These are phyloP conservation scores for Olyra latifolia DNA, from an alignment of 176 grass and related monocot genomes.

Conservation along the genomic window DNA sequence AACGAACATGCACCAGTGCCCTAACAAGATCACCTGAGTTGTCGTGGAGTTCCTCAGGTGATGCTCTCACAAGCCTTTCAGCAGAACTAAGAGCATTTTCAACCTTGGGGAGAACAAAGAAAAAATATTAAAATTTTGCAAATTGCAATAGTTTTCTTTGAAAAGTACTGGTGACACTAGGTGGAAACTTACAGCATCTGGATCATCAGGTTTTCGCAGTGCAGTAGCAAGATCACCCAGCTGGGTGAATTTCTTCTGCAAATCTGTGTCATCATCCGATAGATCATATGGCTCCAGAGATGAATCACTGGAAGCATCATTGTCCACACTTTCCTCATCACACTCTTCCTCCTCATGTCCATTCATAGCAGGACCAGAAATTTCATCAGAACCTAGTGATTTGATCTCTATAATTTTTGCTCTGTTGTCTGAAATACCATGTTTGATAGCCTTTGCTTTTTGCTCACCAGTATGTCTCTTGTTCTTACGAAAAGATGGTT, in stretches of 20 bases:
- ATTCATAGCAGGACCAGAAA: conserved; percentile 35
- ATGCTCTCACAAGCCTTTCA: conserved; percentile 87
- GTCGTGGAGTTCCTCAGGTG: conserved; percentile 77
- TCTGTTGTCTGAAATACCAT: conserved; percentile 30
- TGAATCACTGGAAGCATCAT: conserved; percentile 72
- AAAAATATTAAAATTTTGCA: conserved; percentile 16
- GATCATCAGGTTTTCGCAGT: conserved; percentile 86
- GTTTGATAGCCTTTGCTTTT: conserved; percentile 47
- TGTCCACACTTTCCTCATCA: conserved; percentile 44
- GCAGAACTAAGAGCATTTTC: conserved; percentile 74
- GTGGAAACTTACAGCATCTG: conserved; percentile 77
- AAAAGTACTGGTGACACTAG: conserved; percentile 10
- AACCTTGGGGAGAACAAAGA: conserved; percentile 57
- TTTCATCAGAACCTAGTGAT: conserved; percentile 53
- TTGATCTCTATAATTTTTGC: conserved; percentile 48
- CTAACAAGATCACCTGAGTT: conserved; percentile 78
- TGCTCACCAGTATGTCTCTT: conserved; percentile 51
- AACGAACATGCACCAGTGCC: conserved; percentile 85
- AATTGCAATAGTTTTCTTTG: conserved; percentile 5
- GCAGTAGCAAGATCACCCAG: conserved; percentile 70
- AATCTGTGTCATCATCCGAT: conserved; percentile 78
- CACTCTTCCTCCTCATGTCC: conserved; percentile 40
- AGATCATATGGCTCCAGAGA: conserved; percentile 95
- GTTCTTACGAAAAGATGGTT: conserved; percentile 38
- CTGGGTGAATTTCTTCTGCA: conserved; percentile 75